Base-by-base conservation (phyloP, 768 basidiomycete species). In the Xerocomellus amylosporus region DNA sequence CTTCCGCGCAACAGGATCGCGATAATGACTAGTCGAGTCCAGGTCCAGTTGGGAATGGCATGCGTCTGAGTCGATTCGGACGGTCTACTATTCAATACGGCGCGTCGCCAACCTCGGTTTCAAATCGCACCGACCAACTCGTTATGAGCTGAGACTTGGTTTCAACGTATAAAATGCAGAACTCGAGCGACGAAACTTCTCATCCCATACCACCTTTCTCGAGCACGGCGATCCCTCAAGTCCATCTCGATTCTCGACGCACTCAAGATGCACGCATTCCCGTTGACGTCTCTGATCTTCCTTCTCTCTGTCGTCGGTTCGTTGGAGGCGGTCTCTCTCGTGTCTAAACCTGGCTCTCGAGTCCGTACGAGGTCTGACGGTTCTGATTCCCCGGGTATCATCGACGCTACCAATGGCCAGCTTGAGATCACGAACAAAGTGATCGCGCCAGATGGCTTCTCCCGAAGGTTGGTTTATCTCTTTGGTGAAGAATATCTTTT, bases 391-490 rank as follows among this genome's bases (percentile, higher is more conserved):
- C 52, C 58, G 4, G 33, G 12, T 24, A 45, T 67, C 46, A 47
- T 71, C 39, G 63, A 64, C n/a, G 71, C 71, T 33, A 47, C 53
- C 38, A 41, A 64, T 20, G 62, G 61, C 34, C 65, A 74, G 22
- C 58, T 82, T 9, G 62, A 70, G 43, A 69, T 82, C 45, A 62
- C 67, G 9, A 81, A 81, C 64, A 68, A 67, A 46, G 53, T 66
- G 13, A 76, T 83, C 49, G 59, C 77, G 14, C 82, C 83, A 0
- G 82, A 83, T 65, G 81, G 82, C 20, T 81, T 75, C 52, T 49
- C 51, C 42, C 69, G 69, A 40, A 68, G 71, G 77, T 77, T 31
- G 19, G 69, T 68, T 54, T 17, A 3, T 55, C 17, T 36, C 7
- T 33, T 49, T 43, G 12, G 2, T 8, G 14, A 37, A 0, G 0